A percentile compares a stretch with the other conserved stretches of the same genome.
Conservation (phyloP, 2,329 filamentous ascomycete genomes). For the Hypomyces rosellus region DNA sequence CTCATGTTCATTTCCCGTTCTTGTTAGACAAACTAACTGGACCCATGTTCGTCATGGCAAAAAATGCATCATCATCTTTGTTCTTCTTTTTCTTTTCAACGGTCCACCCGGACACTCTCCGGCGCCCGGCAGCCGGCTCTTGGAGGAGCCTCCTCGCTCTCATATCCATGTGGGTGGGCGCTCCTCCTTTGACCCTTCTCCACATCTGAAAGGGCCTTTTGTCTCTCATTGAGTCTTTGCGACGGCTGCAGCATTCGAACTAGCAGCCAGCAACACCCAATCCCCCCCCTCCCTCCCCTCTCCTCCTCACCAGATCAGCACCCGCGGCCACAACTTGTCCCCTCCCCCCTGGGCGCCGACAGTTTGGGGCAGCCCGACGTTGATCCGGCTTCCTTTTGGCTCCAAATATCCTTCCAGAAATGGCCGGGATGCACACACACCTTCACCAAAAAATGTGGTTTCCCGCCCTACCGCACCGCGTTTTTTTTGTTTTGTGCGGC, state of each 20-base stretch:
- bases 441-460: too few relatives aligned
- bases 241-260: constrained; percentile 12
- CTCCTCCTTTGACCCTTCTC: not conserved
- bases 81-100: not conserved
- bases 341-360: not conserved
- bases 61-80: too few relatives aligned
- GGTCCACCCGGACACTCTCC: constrained; percentile 10
- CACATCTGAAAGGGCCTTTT: constrained; percentile 4
- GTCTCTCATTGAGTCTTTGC: constrained; percentile 4
- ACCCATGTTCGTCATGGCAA: too few relatives aligned
- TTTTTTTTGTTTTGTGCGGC: too few relatives aligned
- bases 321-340: too few relatives aligned
- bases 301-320: too few relatives aligned
- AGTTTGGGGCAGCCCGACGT: not conserved
- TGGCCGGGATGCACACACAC: not conserved
- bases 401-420: not conserved
- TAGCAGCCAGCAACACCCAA: too few relatives aligned
- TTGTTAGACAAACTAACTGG: too few relatives aligned
- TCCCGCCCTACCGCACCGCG: too few relatives aligned
- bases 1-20: not conserved
- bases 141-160: too few relatives aligned
- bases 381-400: not conserved
- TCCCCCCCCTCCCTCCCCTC: not conserved
- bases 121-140: constrained; percentile 9
- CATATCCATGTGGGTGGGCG: too few relatives aligned